Evolutionary conservation across 2,329 filamentous ascomycete genomes (phyloP).

Genomic region (Ramularia endophylla): DNA sequence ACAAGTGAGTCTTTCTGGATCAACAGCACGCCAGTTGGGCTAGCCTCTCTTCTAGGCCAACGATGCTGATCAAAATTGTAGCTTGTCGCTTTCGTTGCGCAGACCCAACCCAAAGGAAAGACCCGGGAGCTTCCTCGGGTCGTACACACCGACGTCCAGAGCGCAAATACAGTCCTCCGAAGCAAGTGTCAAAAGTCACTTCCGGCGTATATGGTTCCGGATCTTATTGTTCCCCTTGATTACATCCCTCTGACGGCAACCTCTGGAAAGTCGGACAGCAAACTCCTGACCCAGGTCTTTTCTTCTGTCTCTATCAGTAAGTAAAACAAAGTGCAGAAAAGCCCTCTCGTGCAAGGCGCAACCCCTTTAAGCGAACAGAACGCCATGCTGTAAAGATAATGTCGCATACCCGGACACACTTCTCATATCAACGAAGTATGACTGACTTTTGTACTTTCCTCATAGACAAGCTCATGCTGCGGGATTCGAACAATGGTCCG

Average conservation of each 20-base stretch:
- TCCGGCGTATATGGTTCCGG: constrained; percentile 10
- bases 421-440: too few species aligned
- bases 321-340: too few species aligned
- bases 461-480: constrained; percentile 6
- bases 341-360: too few species aligned
- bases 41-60: too few species aligned
- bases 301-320: constrained; percentile 7
- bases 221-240: constrained; percentile 10
- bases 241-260: constrained; percentile 13
- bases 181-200: constrained; percentile 8
- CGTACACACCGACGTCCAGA: constrained; percentile 2
- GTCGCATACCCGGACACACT: too few species aligned
- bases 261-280: constrained; percentile 14
- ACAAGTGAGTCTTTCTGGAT: too few species aligned
- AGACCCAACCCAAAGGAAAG: constrained; percentile 3
- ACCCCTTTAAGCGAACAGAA: too few species aligned
- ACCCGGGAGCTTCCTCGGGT: constrained; percentile 2
- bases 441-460: too few species aligned
- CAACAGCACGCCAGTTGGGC: too few species aligned
- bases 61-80: background rate
- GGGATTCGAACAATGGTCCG: background rate
- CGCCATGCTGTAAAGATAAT: too few species aligned
- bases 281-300: constrained; percentile 10
- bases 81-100: constrained; percentile 11
- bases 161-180: constrained; percentile 8